Percentiles rank a stretch among this genome's conserved stretches.
Conservation (phyloP, 768 basidiomycete species). For the Tremella mesenterica region DNA sequence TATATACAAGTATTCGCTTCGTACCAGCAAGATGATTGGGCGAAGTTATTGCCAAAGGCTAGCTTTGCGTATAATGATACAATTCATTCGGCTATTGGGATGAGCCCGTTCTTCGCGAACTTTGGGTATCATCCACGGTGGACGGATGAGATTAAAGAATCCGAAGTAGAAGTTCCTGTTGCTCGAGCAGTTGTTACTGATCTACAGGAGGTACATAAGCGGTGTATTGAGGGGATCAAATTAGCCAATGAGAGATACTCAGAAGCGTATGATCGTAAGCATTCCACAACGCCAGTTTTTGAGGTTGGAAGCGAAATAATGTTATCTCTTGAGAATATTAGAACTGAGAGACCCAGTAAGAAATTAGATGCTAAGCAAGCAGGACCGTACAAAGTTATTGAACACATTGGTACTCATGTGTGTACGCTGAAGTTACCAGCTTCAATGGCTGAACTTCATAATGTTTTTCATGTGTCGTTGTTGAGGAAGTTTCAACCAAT, state of each 20-base stretch:
- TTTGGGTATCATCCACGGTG: slow-evolving; percentile 1
- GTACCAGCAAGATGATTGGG: slow-evolving; percentile 44
- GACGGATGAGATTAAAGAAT: neutral
- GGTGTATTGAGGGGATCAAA: neutral
- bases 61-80: slow-evolving; percentile 10
- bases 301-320: neutral
- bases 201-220: neutral
- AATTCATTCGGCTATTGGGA: slow-evolving; percentile 3
- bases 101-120: slow-evolving; percentile 11
- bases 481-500: neutral
- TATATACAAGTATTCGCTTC: slow-evolving; percentile 9
- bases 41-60: slow-evolving; percentile 36
- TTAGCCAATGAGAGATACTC: neutral
- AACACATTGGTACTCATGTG: neutral
- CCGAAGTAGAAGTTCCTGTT: neutral
- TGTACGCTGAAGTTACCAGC: neutral
- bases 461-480: neutral
- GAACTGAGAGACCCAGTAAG: neutral
- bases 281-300: neutral
- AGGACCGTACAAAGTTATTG: neutral
- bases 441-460: neutral
- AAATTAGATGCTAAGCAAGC: neutral
- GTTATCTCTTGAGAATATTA: neutral
- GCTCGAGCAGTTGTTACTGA: neutral
- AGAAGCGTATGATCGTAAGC: neutral